Evolutionary conservation across 164 flowering plant genomes (phyloP), one percentile per base, ranked within the genome.

Genomic region (Aristolochia contorta): DNA sequence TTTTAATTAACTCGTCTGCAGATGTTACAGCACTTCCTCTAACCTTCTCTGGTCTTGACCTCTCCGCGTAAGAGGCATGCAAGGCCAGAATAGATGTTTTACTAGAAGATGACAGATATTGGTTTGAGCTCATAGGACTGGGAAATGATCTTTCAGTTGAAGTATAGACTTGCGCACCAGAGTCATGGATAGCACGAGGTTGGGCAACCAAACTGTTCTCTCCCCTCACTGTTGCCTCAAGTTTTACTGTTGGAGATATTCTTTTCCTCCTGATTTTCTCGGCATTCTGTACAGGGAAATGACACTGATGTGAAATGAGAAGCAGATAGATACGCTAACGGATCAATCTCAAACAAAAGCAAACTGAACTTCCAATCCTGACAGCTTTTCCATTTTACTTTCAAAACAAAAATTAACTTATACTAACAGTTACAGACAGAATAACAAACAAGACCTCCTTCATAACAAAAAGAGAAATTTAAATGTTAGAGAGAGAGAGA

Each of bases 221-320:
- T 59, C 63, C 63, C 22, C 67, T 18, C 12, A 37, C 66, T 41
- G 48, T 45, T 52, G 63, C 66, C n/a, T 68, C 71, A 33, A 37
- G 43, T 37, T 37, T 37, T 10, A 37, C 25, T 21, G 60, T 47
- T 46, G 60, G 25, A 45, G 60, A 63, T 0, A 53, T n/a, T 56
- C 55, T 68, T 53, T 47, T 68, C 63, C 67, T 59, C 67, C 27
- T 63, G 54, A 68, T 53, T 59, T 63, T 68, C 62, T 63, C 67
- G 46, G 43, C 58, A 16, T 58, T 54, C 71, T 68, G 67, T 19
- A 61, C 46, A 47, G 12, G 30, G 19, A 57, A 59, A 46, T 37
- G 33, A 32, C 33, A 32, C 33, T 32, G 33, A 37, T 37, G 43
- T 37, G 43, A 37, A 37, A 37, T 37, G 43, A 6, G 43, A 37